Evolutionary conservation across 345 rosid genomes (phyloP), one percentile per base, ranked within the genome.

Genomic region (Rubroshorea leprosula): DNA sequence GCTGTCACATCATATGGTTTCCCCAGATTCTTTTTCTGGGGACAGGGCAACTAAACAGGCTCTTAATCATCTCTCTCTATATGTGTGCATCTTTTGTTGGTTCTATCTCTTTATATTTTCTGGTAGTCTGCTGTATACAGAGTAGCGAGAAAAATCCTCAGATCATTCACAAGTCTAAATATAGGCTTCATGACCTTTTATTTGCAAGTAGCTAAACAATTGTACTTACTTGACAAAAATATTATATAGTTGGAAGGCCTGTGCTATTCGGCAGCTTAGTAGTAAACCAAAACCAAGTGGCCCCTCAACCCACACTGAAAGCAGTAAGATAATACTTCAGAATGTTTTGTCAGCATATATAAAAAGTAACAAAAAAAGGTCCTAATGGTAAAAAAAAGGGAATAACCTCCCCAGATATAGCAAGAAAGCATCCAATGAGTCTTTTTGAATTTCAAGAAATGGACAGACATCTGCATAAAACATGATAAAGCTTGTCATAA

Each of bases 251-350:
- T 91, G 98, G 62, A 78, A 91, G 20, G 92, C 85, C 72, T 91
- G 90, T 53, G 88, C 72, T 64, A 88, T 80, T 64, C 96, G 98
- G 63, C 92, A 83, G 67, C 96, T 75, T 62, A 91, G 75, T 67
- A 91, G 70, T 71, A 91, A 79, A 74, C 96, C 98, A 53, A 87
- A 91, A 61, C 95, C 95, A 27, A 91, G 74, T 22, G 98, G 95
- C 72, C 95, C 98, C 80, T 85, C 95, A 17, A 87, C 23, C 96
- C 98, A 91, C 19, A 81, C 98, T 88, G 78, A 58, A 68, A 79
- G 61, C 48, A 63, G 69, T 2, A 75, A 54, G 23, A 43, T 21
- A 60, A n/a, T n/a, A n/a, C 57, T 67, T 53, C 53, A 53, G 55
- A 53, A 23, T 22, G 51, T 18, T 49, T 25, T 43, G 21, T 23